These are phyloP conservation scores for Alternaria hordeiaustralica DNA, from an alignment of 2,329 filamentous ascomycete genomes.

Conservation along the genomic window DNA sequence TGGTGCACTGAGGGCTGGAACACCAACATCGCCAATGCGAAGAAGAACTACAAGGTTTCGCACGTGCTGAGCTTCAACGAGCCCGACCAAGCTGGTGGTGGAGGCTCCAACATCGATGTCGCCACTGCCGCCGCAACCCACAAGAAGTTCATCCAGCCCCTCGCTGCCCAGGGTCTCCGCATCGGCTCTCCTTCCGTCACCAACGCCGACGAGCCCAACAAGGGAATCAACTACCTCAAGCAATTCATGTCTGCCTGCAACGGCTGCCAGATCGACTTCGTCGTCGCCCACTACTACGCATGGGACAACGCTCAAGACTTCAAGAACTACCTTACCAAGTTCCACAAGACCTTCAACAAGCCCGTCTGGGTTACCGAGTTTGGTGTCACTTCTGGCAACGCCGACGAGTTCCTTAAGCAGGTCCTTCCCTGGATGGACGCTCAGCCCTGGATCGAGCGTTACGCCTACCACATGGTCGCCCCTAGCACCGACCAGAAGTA, in stretches of 20 bases:
- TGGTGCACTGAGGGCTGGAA: conserved; percentile 38
- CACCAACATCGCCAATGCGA: conserved; percentile 35
- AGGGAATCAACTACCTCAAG: conserved; percentile 43
- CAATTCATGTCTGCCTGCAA: conserved; percentile 34
- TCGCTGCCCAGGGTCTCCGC: conserved; percentile 31
- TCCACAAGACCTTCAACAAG: conserved; percentile 35
- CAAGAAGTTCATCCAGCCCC: conserved; percentile 35
- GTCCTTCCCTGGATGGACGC: conserved; percentile 46
- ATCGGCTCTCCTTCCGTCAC: conserved; percentile 48
- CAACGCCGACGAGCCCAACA: conserved; percentile 31
- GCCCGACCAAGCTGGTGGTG: conserved; percentile 43
- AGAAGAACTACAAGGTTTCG: conserved; percentile 38
- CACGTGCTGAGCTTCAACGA: conserved; percentile 49
- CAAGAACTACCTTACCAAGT: conserved; percentile 47
- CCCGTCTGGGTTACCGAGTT: conserved; percentile 50
- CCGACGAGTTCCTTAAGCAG: conserved; percentile 37
- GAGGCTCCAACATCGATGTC: conserved; percentile 38
- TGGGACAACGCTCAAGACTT: conserved; percentile 41
- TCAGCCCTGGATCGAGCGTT: conserved; percentile 41
- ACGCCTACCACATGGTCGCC: conserved; percentile 42
- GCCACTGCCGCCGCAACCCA: conserved; percentile 27
- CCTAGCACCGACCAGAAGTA: conserved; percentile 22
- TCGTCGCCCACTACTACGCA: conserved; percentile 48
- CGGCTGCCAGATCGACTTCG: conserved; percentile 45
- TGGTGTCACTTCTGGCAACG: conserved; percentile 33